These are phyloP conservation scores for Stachybotrys chartarum DNA, from an alignment of 2,329 filamentous ascomycete species.

Conservation along the genomic window DNA sequence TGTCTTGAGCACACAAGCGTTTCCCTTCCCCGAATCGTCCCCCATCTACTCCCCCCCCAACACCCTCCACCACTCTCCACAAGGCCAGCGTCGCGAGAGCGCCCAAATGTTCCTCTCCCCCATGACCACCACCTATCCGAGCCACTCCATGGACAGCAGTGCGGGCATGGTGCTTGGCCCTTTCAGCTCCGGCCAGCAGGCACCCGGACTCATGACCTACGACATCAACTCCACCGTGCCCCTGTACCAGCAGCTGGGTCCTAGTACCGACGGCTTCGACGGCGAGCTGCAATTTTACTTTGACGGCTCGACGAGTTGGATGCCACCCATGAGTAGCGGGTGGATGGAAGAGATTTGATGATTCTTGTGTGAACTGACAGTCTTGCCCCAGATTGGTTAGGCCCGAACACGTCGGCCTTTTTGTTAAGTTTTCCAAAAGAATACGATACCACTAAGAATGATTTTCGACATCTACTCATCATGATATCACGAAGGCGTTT, in stretches of 20 bases:
- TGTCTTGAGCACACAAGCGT: not conserved
- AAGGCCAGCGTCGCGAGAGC: not conserved
- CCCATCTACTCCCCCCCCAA: not conserved
- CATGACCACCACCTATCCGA: not conserved
- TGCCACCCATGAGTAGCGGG: slow-evolving; percentile 7
- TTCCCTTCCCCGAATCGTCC: not conserved
- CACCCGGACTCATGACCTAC: slow-evolving; percentile 4
- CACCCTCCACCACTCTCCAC: not conserved
- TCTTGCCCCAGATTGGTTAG: too few species aligned
- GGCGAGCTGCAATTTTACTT: slow-evolving; percentile 37
- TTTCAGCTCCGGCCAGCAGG: not conserved
- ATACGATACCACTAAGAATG: too few species aligned
- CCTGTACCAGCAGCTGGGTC: slow-evolving; percentile 15
- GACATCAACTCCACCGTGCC: slow-evolving; percentile 5
- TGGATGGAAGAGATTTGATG: not conserved
- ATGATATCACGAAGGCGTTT: not conserved
- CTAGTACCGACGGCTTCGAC: slow-evolving; percentile 38
- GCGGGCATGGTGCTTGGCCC: not conserved
- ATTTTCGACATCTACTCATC: not conserved
- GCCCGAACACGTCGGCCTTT: too few species aligned
- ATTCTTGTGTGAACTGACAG: not conserved
- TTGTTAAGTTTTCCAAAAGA: too few species aligned
- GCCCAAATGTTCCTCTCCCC: not conserved
- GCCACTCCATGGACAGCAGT: not conserved
- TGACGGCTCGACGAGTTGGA: slow-evolving; percentile 24